Base-by-base conservation (phyloP, 1,284 basidiomycete species). In the Ceratobasidium sp. region DNA sequence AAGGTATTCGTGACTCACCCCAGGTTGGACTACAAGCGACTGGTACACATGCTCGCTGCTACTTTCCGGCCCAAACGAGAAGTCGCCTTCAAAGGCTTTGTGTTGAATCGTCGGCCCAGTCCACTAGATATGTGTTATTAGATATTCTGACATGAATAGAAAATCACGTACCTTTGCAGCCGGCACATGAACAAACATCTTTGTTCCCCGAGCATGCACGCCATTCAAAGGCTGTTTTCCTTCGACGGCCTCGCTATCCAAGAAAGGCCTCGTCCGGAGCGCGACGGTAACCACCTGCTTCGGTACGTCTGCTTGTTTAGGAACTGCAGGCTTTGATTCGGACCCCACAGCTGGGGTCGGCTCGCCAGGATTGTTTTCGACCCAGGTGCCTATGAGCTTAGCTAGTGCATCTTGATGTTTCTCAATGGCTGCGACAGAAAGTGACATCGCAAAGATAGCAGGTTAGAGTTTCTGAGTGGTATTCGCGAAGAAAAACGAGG, bases 121-220 rank as follows among this genome's bases (percentile, higher is more conserved):
- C 81, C 81, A 81, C 81, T 81, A 69, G 23, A 18, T 32, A 35
- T 16, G 14, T 55, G 54, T 59, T 28, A 55, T 16, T 30, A 38
- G 26, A n/a, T 21, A 55, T 49, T 21, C 46, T 13, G 44, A 43
- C 2, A 23, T 38, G 13, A 7, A 30, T 18, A 52, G 52, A 21
- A 35, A n/a, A 50, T 16, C 9, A 64, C 30, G 55, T 73, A 80
- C 81, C 79, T 82, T 82, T 75, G 79, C 78, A 26, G 78, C 79
- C n/a, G 81, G 81, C 16, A 81, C 80, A 75, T 82, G 81, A 1
- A 78, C 80, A n/a, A 81, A 73, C 63, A 81, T 80, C n/a, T 77
- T 74, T 16, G 80, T 80, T 2, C 79, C 79, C 55, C 81, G 78
- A 11, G 78, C 78, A 69, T 78, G 79, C 9, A 77, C 70, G 14